Conservation (phyloP, 2,329 filamentous ascomycete genomes). For the Botrytis medusae region DNA sequence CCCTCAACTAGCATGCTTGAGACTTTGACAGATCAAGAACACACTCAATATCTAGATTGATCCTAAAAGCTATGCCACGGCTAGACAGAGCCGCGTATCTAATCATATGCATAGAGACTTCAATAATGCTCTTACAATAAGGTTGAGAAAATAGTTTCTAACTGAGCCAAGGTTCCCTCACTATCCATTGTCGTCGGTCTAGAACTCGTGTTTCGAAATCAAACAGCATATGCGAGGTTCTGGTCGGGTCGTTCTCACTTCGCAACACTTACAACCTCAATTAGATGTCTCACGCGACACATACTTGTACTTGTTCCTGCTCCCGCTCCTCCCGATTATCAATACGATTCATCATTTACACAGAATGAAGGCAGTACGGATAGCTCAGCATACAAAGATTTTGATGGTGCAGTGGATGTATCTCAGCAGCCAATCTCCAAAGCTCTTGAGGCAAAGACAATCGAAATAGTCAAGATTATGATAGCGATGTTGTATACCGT, state of each 20-base stretch:
- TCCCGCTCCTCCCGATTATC: conserved; percentile 31
- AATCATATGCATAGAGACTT: background rate
- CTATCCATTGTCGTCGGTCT: conserved; percentile 65
- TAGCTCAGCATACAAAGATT: conserved; percentile 22
- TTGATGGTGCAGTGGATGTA: conserved; percentile 10
- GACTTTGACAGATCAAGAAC: background rate
- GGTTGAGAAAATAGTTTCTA: background rate
- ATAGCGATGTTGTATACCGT: conserved; percentile 62
- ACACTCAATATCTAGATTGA: background rate
- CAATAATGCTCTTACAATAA: background rate
- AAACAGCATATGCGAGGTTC: conserved; percentile 45
- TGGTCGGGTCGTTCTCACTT: conserved; percentile 61
- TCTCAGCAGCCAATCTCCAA: conserved; percentile 25
- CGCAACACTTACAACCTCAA: conserved; percentile 55
- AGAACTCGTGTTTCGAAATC: conserved; percentile 67
- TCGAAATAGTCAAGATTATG: conserved; percentile 57
- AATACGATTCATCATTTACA: conserved; percentile 31
- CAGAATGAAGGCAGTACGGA: conserved; percentile 14
- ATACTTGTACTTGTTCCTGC: conserved; percentile 46
- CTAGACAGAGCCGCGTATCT: rapidly evolving
- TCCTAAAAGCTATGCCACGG: background rate
- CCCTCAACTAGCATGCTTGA: background rate
- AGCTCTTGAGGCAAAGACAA: conserved; percentile 48
- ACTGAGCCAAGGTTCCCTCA: conserved; percentile 50
- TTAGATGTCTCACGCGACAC: conserved; percentile 58